Evolutionary conservation across 352 stramenopile genomes (phyloP).

Genomic region (Globisporangium mamillatum): DNA sequence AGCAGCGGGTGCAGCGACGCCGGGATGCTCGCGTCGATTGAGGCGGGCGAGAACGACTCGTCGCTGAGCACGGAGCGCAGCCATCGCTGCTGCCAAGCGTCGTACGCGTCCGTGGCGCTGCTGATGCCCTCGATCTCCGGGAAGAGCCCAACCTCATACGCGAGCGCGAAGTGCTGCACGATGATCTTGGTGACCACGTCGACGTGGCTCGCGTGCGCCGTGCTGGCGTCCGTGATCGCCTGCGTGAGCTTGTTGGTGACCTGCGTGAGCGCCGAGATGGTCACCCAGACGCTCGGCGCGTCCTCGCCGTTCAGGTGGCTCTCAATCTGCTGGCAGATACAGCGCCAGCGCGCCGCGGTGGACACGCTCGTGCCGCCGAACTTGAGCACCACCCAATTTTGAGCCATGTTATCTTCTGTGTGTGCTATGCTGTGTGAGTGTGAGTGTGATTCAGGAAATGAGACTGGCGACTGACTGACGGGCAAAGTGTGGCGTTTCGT

Average conservation of each 20-base stretch:
- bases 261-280: constrained; percentile 85
- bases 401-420: constrained; percentile 6
- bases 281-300: constrained; percentile 74
- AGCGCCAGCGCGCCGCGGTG: constrained; percentile 67
- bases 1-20: constrained; percentile 56
- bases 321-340: constrained; percentile 75
- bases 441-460: background rate
- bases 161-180: constrained; percentile 70
- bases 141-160: constrained; percentile 66
- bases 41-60: constrained; percentile 45
- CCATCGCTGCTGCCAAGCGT: constrained; percentile 63
- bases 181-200: constrained; percentile 48
- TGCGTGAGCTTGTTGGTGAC: constrained; percentile 84
- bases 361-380: constrained; percentile 89
- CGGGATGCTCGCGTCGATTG: constrained; percentile 45
- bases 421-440: background rate
- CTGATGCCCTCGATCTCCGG: constrained; percentile 27
- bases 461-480: background rate
- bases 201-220: constrained; percentile 34
- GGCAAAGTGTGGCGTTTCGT: constrained; percentile 2
- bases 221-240: constrained; percentile 47
- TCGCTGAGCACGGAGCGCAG: constrained; percentile 50
- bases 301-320: constrained; percentile 39
- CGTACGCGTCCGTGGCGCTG: constrained; percentile 39
- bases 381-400: constrained; percentile 84